phyloP scores from a whole-genome alignment of 106 monocot species.

The Phalaenopsis aphrodite region DNA sequence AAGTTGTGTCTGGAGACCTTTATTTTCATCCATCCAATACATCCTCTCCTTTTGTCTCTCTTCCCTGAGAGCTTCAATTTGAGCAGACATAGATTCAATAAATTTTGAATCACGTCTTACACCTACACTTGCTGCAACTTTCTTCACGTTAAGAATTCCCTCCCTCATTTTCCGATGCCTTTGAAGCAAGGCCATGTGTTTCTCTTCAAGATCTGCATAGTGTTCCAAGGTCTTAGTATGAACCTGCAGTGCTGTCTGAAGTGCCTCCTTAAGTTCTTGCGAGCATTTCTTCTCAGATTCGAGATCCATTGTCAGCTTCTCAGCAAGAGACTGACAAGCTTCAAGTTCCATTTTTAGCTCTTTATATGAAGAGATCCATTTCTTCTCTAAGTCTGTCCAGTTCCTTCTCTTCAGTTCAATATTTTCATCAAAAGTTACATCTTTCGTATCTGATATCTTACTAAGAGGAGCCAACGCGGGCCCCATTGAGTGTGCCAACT shows the following conservation, averaged over 20 bases:
- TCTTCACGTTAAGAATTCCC: constrained; percentile 67
- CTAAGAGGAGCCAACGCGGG: neutral
- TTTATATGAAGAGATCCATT: constrained; percentile 61
- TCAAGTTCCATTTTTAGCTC: constrained; percentile 73
- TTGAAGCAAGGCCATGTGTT: constrained; percentile 55
- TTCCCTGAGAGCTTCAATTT: constrained; percentile 49
- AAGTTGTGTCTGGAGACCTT: constrained; percentile 59
- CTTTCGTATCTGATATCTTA: too few relatives aligned
- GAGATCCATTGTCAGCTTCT: constrained; percentile 48
- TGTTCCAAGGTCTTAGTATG: constrained; percentile 78
- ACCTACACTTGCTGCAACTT: constrained; percentile 59
- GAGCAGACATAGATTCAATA: constrained; percentile 57
- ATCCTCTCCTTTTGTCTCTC: constrained; percentile 76
- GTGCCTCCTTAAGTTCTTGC: constrained; percentile 68
- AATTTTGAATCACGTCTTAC: constrained; percentile 55
- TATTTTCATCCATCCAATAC: constrained; percentile 81
- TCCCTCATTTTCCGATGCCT: constrained; percentile 65
- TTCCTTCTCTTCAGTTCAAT: constrained; percentile 27
- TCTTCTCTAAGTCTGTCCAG: constrained; percentile 66
- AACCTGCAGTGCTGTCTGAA: constrained; percentile 70
- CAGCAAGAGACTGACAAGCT: constrained; percentile 36
- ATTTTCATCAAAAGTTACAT: constrained; percentile 10
- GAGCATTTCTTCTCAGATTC: constrained; percentile 74
- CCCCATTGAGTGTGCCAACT: constrained; percentile 21
- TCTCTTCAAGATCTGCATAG: constrained; percentile 86